Evolutionary conservation across 1,139 yeast genomes (phyloP), one percentile per base, ranked within the genome.

Genomic region (Saccharomyces pastorianus): DNA sequence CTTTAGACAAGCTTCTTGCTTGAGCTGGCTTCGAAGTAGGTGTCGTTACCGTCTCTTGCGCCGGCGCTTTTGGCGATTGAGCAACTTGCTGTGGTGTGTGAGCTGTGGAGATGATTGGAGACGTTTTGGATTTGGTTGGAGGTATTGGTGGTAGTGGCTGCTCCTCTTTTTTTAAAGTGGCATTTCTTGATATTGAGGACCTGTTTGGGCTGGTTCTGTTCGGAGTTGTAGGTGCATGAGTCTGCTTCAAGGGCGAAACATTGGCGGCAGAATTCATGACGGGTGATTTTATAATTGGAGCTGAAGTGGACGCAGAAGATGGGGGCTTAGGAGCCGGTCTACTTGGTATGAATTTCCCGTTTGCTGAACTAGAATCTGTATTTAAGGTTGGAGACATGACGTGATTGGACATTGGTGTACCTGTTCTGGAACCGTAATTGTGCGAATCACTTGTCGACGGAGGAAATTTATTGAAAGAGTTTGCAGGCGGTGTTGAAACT

Each of bases 321-420:
- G 78, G 78, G 8, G 79, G 77, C 56, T 79, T 80, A 48, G 89
- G 89, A 0, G 89, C 87, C 0, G 88, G 88, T 57, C 88, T 73
- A 52, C 82, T 78, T 6, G 88, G 88, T 55, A 83, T 81, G 58
- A 79, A 83, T 61, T 78, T 83, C 32, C 65, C 71, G 59, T 76
- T 61, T 50, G 70, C 54, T 50, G 59, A 60, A 31, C 53, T 13
- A 55, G 50, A 47, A n/a, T 47, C 26, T n/a, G 47, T 13, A 23
- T n/a, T 47, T 14, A 27, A 20, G 14, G 8, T 27, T 20, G 49
- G 28, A 47, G 28, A 27, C 38, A 17, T 20, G 20, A 34, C 23
- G 20, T 34, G 17, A 34, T 34, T 34, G 14, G 41, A 14, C 20
- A 34, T 14, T 14, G 41, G 41, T 38, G 42, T 41, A 31, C 23